phyloP scores from a whole-genome alignment of 1,284 basidiomycete species.

The Violaceomyces palustris region DNA sequence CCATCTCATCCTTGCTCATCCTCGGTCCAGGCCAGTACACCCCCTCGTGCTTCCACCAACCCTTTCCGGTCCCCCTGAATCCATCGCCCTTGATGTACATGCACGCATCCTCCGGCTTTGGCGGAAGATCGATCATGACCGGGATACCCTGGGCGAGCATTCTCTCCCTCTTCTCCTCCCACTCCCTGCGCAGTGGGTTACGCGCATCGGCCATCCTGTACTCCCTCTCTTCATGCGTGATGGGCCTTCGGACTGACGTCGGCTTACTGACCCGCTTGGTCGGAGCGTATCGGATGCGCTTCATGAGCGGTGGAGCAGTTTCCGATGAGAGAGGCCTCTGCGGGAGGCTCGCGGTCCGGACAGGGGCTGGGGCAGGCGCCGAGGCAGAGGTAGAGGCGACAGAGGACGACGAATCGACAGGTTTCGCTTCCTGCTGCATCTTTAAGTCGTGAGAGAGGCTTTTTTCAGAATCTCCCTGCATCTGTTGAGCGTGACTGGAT shows the following conservation, averaged over 20 bases:
- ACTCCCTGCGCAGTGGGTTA: constrained; percentile 36
- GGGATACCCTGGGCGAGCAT: constrained; percentile 1
- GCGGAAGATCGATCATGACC: neutral
- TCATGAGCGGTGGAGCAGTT: too few species aligned
- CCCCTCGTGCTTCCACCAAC: neutral
- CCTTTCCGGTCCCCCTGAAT: neutral
- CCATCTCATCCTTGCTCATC: constrained; percentile 9
- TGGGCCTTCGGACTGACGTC: constrained; percentile 21
- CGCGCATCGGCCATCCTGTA: constrained; percentile 16
- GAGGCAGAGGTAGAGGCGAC: too few species aligned
- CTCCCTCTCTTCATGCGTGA: constrained; percentile 31
- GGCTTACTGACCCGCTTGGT: constrained; percentile 25
- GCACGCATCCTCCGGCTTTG: too few species aligned
- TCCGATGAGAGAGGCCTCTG: too few species aligned
- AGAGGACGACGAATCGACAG: too few species aligned
- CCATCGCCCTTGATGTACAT: too few species aligned
- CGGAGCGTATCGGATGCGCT: constrained; percentile 33
- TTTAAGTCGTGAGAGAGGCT: too few species aligned
- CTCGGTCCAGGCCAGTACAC: constrained; percentile 9
- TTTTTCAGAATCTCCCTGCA: too few species aligned
- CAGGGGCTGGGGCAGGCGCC: too few species aligned
- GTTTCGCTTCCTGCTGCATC: too few species aligned
- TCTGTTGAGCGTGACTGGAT: too few species aligned
- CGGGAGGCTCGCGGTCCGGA: too few species aligned
- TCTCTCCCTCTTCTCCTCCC: constrained; percentile 17